Evolutionary conservation across 2,329 filamentous ascomycete genomes (phyloP), one percentile per base, ranked within the genome.

Genomic region (Botrytis cinerea): DNA sequence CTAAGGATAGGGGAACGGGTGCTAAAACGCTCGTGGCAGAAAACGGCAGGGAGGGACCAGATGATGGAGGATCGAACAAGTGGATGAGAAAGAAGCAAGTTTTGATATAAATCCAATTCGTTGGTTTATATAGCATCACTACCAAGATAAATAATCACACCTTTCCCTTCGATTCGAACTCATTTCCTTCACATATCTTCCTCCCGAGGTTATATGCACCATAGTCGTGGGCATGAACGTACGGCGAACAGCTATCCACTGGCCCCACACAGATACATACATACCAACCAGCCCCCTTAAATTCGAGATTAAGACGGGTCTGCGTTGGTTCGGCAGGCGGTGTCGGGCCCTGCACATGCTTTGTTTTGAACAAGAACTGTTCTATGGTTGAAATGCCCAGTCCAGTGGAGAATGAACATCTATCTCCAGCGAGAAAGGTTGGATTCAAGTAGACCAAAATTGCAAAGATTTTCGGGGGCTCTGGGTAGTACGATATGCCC

Each of bases 161-260:
- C 57, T 64, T 64, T 18, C 25, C 18, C 10, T 40, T 28, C 8
- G 16, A 25, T 12, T 63, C n/a, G 43, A 38, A 18, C 25, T 45
- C 62, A 48, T 48, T 25, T 28, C 28, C n/a, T 46, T n/a, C 35
- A 14, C n/a, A 46, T 32, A 1, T 59, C 9, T 43, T 40, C 32
- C 16, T 40, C 28, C 71, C 63, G 48, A 72, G 38, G 48, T 69
- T 67, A 72, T 72, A 66, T 72, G 62, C 64, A 68, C 35, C 57
- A 63, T 72, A 68, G 51, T 72, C 71, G 51, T 72, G 62, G 62
- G 70, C 61, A 72, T 51, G 46, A 57, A 66, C 60, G 38, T 72
- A 60, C 32, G 71, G 62, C 62, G 64, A 59, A 69, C 71, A 59
- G n/a, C 32, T 68, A 40, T 28, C 45, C 70, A 54, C 38, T 38